Evolutionary conservation across 1,284 basidiomycete genomes (phyloP), one percentile per base, ranked within the genome.

Genomic region (Ustilago cynodontis): DNA sequence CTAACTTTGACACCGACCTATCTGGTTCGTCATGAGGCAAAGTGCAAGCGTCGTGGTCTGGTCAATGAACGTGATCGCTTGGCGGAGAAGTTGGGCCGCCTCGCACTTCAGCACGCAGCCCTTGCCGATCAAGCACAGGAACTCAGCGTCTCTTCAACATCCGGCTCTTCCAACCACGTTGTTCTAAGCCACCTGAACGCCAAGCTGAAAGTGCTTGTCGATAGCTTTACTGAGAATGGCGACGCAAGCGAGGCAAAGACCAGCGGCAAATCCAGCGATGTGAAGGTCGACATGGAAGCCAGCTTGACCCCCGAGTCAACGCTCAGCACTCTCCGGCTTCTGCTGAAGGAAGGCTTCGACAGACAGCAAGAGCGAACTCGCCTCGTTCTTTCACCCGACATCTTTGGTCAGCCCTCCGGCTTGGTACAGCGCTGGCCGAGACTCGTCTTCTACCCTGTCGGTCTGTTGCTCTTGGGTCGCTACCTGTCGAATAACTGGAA

Each of bases 401-500:
- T 59, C 18, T 76, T 78, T 52, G 76, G 78, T 20, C 65, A 73
- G 33, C 82, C 82, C 0, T 69, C 75, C 10, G 31, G 35, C 3
- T 45, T 84, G 8, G 71, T 77, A 8, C 79, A 77, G 49, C 59
- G 69, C 24, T 83, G 82, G 82, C 83, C 83, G 1, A 64, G 72
- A 55, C 69, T 83, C 20, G 73, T 85, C 1, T 59, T 79, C 3
- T 81, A 78, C 9, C 84, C 84, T 0, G 22, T 80, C 20, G 63
- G 72, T 11, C 59, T 74, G 18, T 51, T 78, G 37, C 49, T 77
- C 0, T 28, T 71, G 2, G 66, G 68, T 2, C 71, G 78, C 8
- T 64, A 76, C 50, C 52, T 82, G 10, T 69, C 70, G 0, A 59
- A 66, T 11, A 80, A 83, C 56, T 82, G 83, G 79, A 68, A 73